Percentiles rank a stretch among this genome's conserved stretches.
phyloP scores from a whole-genome alignment of 192 early-diverging fungal genomes.

The Coemansia asiatica region DNA sequence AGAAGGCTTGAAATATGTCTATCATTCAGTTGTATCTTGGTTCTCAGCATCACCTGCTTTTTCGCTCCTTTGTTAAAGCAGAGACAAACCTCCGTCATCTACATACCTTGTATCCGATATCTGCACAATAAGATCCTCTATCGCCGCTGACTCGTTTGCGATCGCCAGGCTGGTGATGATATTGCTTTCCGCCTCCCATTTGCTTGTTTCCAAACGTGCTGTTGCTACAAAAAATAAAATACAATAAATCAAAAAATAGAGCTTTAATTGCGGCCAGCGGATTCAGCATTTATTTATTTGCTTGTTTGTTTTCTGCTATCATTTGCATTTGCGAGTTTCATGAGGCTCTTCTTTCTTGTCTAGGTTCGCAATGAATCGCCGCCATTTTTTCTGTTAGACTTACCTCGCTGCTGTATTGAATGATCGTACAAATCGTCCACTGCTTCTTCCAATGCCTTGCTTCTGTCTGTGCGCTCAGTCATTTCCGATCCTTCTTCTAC shows the following conservation, averaged over 20 bases:
- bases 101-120: slow-evolving; percentile 14
- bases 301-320: background rate
- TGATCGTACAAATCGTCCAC: background rate
- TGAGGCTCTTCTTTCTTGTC: background rate
- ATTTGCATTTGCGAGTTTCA: background rate
- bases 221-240: slow-evolving; percentile 10
- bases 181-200: slow-evolving; percentile 7
- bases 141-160: slow-evolving; percentile 2
- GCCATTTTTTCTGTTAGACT: background rate
- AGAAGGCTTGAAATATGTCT: background rate
- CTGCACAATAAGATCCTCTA: slow-evolving; percentile 6
- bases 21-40: background rate
- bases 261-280: background rate
- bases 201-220: background rate
- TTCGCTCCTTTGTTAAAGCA: background rate
- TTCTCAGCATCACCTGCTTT: background rate
- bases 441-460: background rate
- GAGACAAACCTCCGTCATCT: background rate
- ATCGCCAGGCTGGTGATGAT: slow-evolving; percentile 1
- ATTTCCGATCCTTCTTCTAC: background rate
- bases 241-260: background rate
- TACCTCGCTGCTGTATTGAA: slow-evolving; percentile 1
- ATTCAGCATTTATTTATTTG: background rate
- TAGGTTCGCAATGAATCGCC: background rate
- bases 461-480: background rate